phyloP scores from a whole-genome alignment of 2,329 filamentous ascomycete genomes.

The Leptographium lundbergii region DNA sequence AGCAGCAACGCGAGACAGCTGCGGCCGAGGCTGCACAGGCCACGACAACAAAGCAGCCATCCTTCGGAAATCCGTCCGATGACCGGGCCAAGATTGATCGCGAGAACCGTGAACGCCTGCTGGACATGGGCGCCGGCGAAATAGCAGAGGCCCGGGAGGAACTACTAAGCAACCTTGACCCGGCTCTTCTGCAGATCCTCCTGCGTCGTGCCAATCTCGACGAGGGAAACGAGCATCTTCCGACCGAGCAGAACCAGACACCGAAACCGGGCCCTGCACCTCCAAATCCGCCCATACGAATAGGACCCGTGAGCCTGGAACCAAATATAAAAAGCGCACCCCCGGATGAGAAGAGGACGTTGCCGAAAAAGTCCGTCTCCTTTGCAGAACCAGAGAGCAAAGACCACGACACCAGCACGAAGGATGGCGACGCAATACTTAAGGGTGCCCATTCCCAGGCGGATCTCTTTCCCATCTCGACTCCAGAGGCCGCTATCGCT shows the following conservation, averaged over 20 bases:
- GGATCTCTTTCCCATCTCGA: slow-evolving; percentile 29
- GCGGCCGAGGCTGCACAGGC: not conserved
- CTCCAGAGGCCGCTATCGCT: slow-evolving; percentile 7
- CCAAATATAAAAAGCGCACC: not conserved
- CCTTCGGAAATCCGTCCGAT: slow-evolving; percentile 15
- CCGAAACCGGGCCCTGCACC: not conserved
- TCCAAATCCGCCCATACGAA: not conserved
- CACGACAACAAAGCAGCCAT: not conserved
- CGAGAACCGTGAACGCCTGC: slow-evolving; percentile 65
- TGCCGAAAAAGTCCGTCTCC: slow-evolving; percentile 18
- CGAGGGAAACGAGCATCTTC: slow-evolving; percentile 24
- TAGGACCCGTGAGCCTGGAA: not conserved
- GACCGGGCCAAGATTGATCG: slow-evolving; percentile 66
- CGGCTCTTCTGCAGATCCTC: slow-evolving; percentile 62
- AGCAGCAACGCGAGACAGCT: slow-evolving; percentile 43
- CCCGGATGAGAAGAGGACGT: slow-evolving; percentile 3
- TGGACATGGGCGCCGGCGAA: slow-evolving; percentile 67
- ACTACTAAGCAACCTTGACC: slow-evolving; percentile 64
- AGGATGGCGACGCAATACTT: slow-evolving; percentile 16
- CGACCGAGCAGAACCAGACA: slow-evolving; percentile 1
- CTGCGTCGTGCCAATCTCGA: slow-evolving; percentile 67
- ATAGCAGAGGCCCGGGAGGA: slow-evolving; percentile 72
- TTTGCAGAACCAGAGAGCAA: slow-evolving; percentile 7
- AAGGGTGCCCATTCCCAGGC: slow-evolving; percentile 30
- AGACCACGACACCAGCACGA: not conserved